Evolutionary conservation across 1,284 basidiomycete genomes (phyloP), one percentile per base, ranked within the genome.

Genomic region (Apiotrichum akiyoshidainum): DNA sequence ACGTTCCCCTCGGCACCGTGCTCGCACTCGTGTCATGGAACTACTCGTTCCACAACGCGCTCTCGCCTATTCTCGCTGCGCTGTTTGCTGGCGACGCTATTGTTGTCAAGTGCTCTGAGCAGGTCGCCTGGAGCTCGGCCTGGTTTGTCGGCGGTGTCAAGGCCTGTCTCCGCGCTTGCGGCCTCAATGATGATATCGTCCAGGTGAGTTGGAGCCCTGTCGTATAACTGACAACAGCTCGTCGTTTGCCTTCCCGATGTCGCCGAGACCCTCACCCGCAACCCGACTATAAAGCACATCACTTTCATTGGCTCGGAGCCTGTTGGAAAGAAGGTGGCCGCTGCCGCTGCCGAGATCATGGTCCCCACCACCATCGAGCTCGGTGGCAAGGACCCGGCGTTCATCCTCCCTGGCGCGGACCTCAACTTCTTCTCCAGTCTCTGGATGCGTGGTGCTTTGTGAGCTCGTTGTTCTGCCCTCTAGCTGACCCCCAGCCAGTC

Each of bases 1-100:
- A 92, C 72, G 90, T 94, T 63, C 95, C 95, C 10, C 83, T 94
- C n/a, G 95, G 95, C 34, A 89, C 94, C 0, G 90, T 96, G 12
- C 86, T 88, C 45, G 95, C 88, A 0, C 88, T 94, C 59, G 93
- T 98, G 1, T 95, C 91, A 0, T 97, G 94, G 77, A 78, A 78
- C 67, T 78, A 78, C 64, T 72, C 92, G 34, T 81, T 94, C 55
- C 94, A 97, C 78, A 97, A 98, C 72, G 85, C 89, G 0, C 88
- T 94, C 81, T 93, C 91, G 1, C 95, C 95, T 0, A 91, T 98
- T 59, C 81, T 98, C 34, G 89, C 93, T 6, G 83, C 88, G 5
- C 81, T 99, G 33, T 95, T 95, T 71, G 81, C 92, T 9, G 96
- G 94, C 13, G 96, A 99, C 73, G 87, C 85, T 13, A 81, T 97